Percentiles rank a stretch among this genome's conserved stretches.
Evolutionary conservation across 2,329 filamentous ascomycete species (phyloP).

Genomic region (Coleophoma eucalyptorum): DNA sequence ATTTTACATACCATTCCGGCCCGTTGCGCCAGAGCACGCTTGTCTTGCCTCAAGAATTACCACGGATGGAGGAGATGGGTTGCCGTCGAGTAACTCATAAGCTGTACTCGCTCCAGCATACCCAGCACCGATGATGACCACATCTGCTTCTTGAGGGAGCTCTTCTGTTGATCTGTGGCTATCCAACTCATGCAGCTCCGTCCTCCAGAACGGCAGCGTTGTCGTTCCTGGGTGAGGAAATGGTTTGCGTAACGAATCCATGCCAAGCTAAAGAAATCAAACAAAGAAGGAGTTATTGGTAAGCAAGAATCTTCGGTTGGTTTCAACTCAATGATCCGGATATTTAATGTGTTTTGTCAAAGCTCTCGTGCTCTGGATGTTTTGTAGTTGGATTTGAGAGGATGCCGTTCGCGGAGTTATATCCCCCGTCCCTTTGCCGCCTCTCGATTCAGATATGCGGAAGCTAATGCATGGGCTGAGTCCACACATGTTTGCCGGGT

Average conservation of each 20-base stretch:
- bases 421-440: no score
- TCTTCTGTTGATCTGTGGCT: slow-evolving; percentile 11
- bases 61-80: slow-evolving; percentile 20
- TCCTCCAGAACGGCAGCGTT: slow-evolving; percentile 10
- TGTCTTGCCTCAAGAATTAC: slow-evolving; percentile 36
- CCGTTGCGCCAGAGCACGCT: slow-evolving; percentile 31
- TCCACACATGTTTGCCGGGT: no score
- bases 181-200: slow-evolving; percentile 9
- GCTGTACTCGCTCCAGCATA: slow-evolving; percentile 12
- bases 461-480: no score
- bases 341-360: no score
- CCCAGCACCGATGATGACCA: slow-evolving; percentile 22
- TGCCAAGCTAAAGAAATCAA: no score
- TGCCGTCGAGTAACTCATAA: slow-evolving; percentile 25
- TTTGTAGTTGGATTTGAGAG: no score
- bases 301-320: no score
- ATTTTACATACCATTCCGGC: slow-evolving; percentile 35
- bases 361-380: no score
- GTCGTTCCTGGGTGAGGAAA: slow-evolving; percentile 4
- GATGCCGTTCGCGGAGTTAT: no score
- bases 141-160: slow-evolving; percentile 12
- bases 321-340: no score
- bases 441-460: no score
- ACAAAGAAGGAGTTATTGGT: no score
- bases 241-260: background rate